These are phyloP conservation scores for Venturia nashicola DNA, from an alignment of 2,329 filamentous ascomycete genomes.

Conservation along the genomic window DNA sequence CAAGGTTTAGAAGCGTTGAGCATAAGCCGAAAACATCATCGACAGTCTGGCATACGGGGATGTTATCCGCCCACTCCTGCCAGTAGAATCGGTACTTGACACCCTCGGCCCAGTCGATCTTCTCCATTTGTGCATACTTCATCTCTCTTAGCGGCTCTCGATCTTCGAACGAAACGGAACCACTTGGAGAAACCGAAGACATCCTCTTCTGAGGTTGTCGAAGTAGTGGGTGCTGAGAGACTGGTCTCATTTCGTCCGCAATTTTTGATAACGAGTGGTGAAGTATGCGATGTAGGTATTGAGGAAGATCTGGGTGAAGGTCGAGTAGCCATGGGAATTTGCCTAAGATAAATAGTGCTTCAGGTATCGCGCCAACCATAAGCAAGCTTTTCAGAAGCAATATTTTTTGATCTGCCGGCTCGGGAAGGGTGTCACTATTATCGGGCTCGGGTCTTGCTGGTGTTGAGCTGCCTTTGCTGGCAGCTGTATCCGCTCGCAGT, in stretches of 20 bases:
- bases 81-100: slow-evolving; percentile 85
- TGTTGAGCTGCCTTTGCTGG: slow-evolving; percentile 15
- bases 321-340: slow-evolving; percentile 89
- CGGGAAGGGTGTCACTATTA: slow-evolving; percentile 31
- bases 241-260: slow-evolving; percentile 40
- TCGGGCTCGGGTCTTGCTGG: slow-evolving; percentile 31
- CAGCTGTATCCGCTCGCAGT: slow-evolving; percentile 10
- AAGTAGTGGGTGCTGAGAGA: slow-evolving; percentile 31
- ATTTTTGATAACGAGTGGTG: slow-evolving; percentile 73
- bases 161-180: slow-evolving; percentile 21
- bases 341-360: slow-evolving; percentile 83
- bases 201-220: slow-evolving; percentile 16
- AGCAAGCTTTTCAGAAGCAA: slow-evolving; percentile 73
- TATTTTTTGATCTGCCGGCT: slow-evolving; percentile 76
- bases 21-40: slow-evolving; percentile 87
- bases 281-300: slow-evolving; percentile 73
- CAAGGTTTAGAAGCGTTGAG: slow-evolving; percentile 69
- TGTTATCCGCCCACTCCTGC: slow-evolving; percentile 91
- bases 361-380: slow-evolving; percentile 82
- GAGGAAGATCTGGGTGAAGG: slow-evolving; percentile 66
- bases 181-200: slow-evolving; percentile 28
- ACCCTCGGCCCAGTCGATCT: slow-evolving; percentile 58
- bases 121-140: slow-evolving; percentile 59
- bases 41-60: slow-evolving; percentile 80
- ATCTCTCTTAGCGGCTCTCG: slow-evolving; percentile 33